Evolutionary conservation across 495 filamentous ascomycete species (phyloP).

Genomic region (Neurospora africana): DNA sequence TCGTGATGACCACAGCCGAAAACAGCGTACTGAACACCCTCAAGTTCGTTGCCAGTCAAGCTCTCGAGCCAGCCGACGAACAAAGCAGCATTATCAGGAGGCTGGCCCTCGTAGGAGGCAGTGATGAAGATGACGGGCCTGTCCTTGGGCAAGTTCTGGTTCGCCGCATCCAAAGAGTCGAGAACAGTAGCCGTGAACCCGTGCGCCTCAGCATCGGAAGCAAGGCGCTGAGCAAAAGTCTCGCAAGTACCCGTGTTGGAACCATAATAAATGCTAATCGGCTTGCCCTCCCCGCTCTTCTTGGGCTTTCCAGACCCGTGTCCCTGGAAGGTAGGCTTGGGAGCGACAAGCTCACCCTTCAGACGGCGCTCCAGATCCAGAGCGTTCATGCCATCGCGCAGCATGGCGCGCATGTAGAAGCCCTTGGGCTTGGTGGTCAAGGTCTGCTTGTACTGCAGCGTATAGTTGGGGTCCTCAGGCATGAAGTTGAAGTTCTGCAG

Average conservation of each 20-base stretch:
- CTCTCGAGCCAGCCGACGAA: constrained; percentile 57
- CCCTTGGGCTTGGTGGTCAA: constrained; percentile 68
- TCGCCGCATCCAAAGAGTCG: constrained; percentile 50
- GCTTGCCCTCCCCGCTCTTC: constrained; percentile 16
- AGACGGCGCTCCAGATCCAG: constrained; percentile 47
- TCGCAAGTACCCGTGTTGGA: constrained; percentile 72
- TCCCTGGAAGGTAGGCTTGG: constrained; percentile 4
- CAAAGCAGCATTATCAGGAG: constrained; percentile 60
- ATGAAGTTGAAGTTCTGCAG: constrained; percentile 55
- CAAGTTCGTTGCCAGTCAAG: constrained; percentile 39
- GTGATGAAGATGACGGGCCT: constrained; percentile 57
- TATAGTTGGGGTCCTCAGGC: constrained; percentile 47
- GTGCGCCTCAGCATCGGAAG: constrained; percentile 44
- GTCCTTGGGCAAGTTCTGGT: constrained; percentile 48
- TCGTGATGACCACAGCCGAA: constrained; percentile 54
- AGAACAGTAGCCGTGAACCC: constrained; percentile 48
- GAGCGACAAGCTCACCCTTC: constrained; percentile 9
- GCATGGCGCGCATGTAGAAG: constrained; percentile 56
- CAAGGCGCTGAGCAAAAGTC: constrained; percentile 52
- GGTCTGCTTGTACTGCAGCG: constrained; percentile 58
- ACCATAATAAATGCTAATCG: constrained; percentile 59
- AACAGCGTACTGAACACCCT: constrained; percentile 50
- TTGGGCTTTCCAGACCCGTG: constrained; percentile 6
- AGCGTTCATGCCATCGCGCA: constrained; percentile 48
- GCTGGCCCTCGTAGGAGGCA: constrained; percentile 65